phyloP scores from a whole-genome alignment of 2,329 filamentous ascomycete species.

The Cercospora zeina region DNA sequence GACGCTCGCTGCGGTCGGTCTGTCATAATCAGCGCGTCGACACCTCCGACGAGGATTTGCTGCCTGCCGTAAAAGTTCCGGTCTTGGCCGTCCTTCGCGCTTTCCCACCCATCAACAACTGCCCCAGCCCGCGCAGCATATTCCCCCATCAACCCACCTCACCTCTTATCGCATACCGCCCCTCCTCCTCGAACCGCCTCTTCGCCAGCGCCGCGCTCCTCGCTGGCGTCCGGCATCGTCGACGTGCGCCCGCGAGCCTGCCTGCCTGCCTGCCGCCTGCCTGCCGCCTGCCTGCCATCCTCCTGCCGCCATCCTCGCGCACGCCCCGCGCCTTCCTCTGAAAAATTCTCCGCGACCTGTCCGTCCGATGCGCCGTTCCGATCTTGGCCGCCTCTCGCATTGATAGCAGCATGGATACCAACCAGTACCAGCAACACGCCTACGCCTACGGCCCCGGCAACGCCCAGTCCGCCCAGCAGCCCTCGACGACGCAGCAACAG shows the following conservation, averaged over 20 bases:
- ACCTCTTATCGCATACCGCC: slow-evolving; percentile 1
- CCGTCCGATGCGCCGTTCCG: too few species aligned
- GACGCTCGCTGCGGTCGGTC: not conserved
- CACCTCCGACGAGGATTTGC: slow-evolving; percentile 4
- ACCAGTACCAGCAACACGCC: slow-evolving; percentile 19
- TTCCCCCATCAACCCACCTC: slow-evolving; percentile 7
- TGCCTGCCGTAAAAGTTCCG: not conserved
- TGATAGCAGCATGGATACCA: slow-evolving; percentile 19
- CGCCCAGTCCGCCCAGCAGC: slow-evolving; percentile 28
- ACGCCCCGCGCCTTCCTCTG: not conserved
- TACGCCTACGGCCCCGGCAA: slow-evolving; percentile 21
- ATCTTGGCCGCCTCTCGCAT: too few species aligned
- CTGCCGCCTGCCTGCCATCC: slow-evolving; percentile 7
- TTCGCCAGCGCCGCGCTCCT: slow-evolving; percentile 1
- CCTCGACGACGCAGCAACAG: slow-evolving; percentile 25
- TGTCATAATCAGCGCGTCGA: slow-evolving; percentile 14
- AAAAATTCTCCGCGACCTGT: too few species aligned
- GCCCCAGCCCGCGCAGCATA: too few species aligned
- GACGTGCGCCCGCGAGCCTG: slow-evolving; percentile 15
- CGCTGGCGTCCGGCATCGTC: slow-evolving; percentile 5
- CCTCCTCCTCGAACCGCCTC: slow-evolving; percentile 1
- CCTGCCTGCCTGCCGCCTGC: not conserved
- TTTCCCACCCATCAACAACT: too few species aligned
- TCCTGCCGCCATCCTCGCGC: not conserved
- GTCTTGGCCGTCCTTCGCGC: not conserved